These are phyloP conservation scores for Evernia prunastri DNA, from an alignment of 495 filamentous ascomycete species.

Conservation along the genomic window DNA sequence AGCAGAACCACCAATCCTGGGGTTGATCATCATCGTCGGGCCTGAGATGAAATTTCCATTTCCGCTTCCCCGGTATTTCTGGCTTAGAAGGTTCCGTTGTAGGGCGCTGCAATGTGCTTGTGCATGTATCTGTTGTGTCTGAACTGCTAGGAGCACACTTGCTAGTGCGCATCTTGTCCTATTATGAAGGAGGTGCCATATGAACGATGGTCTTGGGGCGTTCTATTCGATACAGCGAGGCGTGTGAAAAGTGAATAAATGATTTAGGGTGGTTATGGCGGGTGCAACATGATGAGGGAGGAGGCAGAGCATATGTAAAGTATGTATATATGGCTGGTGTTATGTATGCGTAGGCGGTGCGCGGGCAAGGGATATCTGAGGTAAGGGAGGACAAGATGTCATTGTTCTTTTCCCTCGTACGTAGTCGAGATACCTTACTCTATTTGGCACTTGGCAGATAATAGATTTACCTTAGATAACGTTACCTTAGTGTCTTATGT, in stretches of 20 bases:
- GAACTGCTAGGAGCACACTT: not conserved
- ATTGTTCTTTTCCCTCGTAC: too few species aligned
- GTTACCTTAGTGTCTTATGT: too few species aligned
- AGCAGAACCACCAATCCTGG: conserved; percentile 71
- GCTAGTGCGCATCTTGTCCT: not conserved
- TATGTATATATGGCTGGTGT: not conserved
- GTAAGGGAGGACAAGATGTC: too few species aligned
- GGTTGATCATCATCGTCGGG: conserved; percentile 46
- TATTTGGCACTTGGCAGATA: too few species aligned
- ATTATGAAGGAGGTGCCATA: not conserved
- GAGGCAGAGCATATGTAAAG: not conserved
- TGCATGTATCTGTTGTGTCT: conserved; percentile 1
- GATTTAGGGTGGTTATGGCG: not conserved
- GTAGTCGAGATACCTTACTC: too few species aligned
- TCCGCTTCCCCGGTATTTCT: not conserved
- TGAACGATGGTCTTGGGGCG: conserved; percentile 1
- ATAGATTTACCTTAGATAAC: too few species aligned
- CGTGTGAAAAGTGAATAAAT: not conserved
- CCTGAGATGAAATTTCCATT: conserved; percentile 35
- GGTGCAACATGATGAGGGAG: not conserved
- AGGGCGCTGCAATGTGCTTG: conserved; percentile 1
- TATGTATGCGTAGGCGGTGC: not conserved
- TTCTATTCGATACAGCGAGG: not conserved
- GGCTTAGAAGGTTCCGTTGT: not conserved
- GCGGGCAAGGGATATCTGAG: too few species aligned